phyloP scores from a whole-genome alignment of 768 basidiomycete genomes.

The Serendipita indica region DNA sequence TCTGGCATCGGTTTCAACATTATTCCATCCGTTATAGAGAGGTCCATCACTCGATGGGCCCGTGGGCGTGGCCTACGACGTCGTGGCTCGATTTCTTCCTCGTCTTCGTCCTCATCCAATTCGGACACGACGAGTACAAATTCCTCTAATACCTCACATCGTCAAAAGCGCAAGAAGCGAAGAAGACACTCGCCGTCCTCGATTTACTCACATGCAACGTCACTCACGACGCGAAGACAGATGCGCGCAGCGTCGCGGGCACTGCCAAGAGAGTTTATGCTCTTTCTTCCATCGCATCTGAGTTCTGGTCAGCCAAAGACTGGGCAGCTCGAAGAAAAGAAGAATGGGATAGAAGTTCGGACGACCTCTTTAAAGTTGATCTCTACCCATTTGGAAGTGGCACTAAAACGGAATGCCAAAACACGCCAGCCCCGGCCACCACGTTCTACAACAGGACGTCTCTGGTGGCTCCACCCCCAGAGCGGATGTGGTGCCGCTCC shows the following conservation, averaged over 20 bases:
- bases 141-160: conserved; percentile 12
- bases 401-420: conserved; percentile 19
- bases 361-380: conserved; percentile 36
- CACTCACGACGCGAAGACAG: conserved; percentile 21
- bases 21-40: conserved; percentile 37
- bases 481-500: background rate
- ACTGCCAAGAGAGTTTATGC: conserved; percentile 45
- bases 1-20: conserved; percentile 5
- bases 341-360: conserved; percentile 19
- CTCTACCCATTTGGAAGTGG: conserved; percentile 35
- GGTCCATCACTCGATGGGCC: conserved; percentile 60
- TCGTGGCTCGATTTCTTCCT: conserved; percentile 28
- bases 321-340: background rate
- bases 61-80: conserved; percentile 23
- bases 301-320: background rate
- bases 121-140: conserved; percentile 14
- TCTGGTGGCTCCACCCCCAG: background rate
- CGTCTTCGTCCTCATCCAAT: conserved; percentile 29
- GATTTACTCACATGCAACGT: conserved; percentile 14
- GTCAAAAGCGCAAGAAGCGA: conserved; percentile 10
- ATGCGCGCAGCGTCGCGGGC: conserved; percentile 46
- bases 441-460: background rate
- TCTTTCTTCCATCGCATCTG: conserved; percentile 40
- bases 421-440: background rate
- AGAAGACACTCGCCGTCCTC: conserved; percentile 2